phyloP scores from a whole-genome alignment of 164 flowering plant species.

The Nelumbo lutea region DNA sequence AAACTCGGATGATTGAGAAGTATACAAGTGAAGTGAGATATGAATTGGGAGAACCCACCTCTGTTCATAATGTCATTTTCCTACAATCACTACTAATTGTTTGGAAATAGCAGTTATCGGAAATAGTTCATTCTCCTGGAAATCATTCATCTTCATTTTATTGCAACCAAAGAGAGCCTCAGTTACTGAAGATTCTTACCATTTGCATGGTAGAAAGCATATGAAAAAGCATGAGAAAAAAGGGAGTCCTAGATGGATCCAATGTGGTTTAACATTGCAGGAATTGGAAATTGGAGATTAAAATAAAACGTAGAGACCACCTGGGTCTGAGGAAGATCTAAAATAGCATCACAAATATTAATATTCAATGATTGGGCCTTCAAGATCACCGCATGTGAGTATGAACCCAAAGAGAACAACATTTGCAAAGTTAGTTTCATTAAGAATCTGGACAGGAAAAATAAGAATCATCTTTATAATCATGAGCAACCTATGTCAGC shows the following conservation, averaged over 20 bases:
- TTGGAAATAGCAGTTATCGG: too few relatives aligned
- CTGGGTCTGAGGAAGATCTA: constrained; percentile 93
- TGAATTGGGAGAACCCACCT: too few relatives aligned
- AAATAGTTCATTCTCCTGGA: too few relatives aligned
- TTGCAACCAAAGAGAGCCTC: background rate
- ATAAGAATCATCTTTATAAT: background rate
- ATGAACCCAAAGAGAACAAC: constrained; percentile 88
- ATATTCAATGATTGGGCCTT: constrained; percentile 79
- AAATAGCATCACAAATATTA: constrained; percentile 94
- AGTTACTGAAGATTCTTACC: background rate
- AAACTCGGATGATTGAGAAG: too few relatives aligned
- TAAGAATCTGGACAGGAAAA: constrained; percentile 62
- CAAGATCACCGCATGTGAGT: constrained; percentile 93
- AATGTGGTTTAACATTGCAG: background rate
- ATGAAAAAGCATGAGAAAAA: background rate
- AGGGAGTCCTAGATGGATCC: background rate
- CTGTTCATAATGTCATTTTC: too few relatives aligned
- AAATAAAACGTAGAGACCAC: constrained; percentile 22
- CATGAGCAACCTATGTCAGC: background rate
- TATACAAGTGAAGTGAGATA: too few relatives aligned
- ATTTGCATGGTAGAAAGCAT: background rate
- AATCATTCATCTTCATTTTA: too few relatives aligned
- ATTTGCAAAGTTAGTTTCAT: constrained; percentile 89
- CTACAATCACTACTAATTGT: too few relatives aligned
- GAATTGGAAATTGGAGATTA: background rate